Evolutionary conservation across 1,284 basidiomycete species (phyloP).

Genomic region (Hypsizygus ulmarius): DNA sequence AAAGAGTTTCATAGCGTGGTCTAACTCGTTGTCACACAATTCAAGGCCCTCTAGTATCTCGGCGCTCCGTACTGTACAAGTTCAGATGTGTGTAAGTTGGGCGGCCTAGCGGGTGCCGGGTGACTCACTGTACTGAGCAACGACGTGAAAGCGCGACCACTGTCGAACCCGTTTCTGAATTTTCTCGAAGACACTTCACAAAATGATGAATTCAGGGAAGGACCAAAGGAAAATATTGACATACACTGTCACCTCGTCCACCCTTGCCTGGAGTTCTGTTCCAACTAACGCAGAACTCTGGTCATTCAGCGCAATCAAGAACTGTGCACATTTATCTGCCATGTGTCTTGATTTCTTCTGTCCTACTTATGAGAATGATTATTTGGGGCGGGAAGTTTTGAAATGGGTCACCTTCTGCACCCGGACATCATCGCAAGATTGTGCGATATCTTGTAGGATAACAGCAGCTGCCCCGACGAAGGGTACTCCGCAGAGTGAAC

Average conservation of each 20-base stretch:
- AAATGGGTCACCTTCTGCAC: constrained; percentile 40
- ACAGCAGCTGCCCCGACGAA: constrained; percentile 40
- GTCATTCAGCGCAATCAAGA: constrained; percentile 39
- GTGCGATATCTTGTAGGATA: constrained; percentile 39
- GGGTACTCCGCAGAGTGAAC: constrained; percentile 41
- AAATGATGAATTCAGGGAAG: background rate
- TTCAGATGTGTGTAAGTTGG: constrained; percentile 8
- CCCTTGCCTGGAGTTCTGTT: constrained; percentile 36
- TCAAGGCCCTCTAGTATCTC: constrained; percentile 46
- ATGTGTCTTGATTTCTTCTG: constrained; percentile 26
- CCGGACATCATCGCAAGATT: constrained; percentile 40
- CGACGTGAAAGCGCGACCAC: constrained; percentile 36
- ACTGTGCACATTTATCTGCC: constrained; percentile 36
- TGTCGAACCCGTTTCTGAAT: constrained; percentile 35
- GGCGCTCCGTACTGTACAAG: constrained; percentile 38
- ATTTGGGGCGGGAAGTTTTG: background rate
- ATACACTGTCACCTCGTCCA: constrained; percentile 44
- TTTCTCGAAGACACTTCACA: constrained; percentile 36
- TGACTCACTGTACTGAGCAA: constrained; percentile 38
- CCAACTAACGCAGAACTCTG: constrained; percentile 35
- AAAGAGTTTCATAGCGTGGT: constrained; percentile 38
- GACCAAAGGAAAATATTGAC: constrained; percentile 15
- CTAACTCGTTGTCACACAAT: constrained; percentile 39
- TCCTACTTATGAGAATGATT: constrained; percentile 32
- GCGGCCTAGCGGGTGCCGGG: background rate